These are phyloP conservation scores for Brassica cretica DNA, from an alignment of 345 rosid genomes.

Conservation along the genomic window DNA sequence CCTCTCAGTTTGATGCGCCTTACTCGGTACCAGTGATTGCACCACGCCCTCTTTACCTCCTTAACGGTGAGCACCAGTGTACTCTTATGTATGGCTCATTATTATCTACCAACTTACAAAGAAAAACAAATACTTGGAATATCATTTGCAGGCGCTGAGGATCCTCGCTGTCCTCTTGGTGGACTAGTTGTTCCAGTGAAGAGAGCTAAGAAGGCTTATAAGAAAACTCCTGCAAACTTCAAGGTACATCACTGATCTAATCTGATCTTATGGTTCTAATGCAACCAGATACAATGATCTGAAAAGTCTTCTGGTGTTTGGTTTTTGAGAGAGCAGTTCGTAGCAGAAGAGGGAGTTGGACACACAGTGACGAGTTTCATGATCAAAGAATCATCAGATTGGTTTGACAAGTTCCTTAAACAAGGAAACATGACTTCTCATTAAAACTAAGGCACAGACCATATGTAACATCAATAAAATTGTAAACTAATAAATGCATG, in stretches of 20 bases:
- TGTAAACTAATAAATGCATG: slow-evolving; percentile 9
- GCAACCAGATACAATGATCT: neutral
- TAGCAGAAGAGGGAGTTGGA: slow-evolving; percentile 63
- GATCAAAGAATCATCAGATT: slow-evolving; percentile 79
- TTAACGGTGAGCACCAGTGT: slow-evolving; percentile 56
- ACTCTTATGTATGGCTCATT: neutral
- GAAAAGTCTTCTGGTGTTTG: neutral
- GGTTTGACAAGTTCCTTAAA: slow-evolving; percentile 68
- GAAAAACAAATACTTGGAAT: neutral
- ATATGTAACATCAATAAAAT: neutral
- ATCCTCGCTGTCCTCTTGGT: slow-evolving; percentile 62
- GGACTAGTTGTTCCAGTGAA: slow-evolving; percentile 58
- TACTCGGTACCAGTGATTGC: slow-evolving; percentile 68
- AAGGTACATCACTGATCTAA: slow-evolving; percentile 44
- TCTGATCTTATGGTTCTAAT: neutral
- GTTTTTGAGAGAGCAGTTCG: slow-evolving; percentile 41
- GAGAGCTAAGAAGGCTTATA: slow-evolving; percentile 52
- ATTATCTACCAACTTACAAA: neutral
- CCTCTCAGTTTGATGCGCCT: slow-evolving; percentile 75
- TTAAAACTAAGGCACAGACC: neutral
- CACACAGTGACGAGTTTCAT: slow-evolving; percentile 65
- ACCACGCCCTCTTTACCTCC: slow-evolving; percentile 69
- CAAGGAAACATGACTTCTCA: slow-evolving; percentile 6
- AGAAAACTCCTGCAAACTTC: slow-evolving; percentile 49
- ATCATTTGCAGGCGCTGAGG: slow-evolving; percentile 46